Evolutionary conservation across 2,329 filamentous ascomycete species (phyloP).

Genomic region (Aspergillus fumigatiaffinis): DNA sequence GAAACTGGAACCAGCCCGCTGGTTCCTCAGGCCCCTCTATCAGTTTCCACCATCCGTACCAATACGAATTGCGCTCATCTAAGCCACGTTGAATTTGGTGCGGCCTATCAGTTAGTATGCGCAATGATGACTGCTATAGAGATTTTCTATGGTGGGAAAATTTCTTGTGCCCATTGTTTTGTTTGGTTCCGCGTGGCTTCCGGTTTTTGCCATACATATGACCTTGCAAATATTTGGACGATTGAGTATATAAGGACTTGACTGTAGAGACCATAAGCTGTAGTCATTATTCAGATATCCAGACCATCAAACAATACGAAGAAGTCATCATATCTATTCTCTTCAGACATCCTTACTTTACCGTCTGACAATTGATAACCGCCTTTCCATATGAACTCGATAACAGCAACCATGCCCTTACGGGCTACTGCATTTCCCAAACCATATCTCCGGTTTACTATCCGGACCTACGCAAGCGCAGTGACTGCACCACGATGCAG

Average conservation of each 20-base stretch:
- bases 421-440: constrained; percentile 26
- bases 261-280: background rate
- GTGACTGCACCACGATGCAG: constrained; percentile 18
- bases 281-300: background rate
- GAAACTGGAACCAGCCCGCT: background rate
- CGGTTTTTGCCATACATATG: constrained; percentile 16
- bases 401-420: constrained; percentile 24
- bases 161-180: constrained; percentile 1
- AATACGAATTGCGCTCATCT: background rate
- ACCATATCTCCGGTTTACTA: constrained; percentile 19
- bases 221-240: background rate
- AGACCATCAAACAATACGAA: background rate
- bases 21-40: background rate
- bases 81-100: background rate
- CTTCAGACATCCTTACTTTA: background rate
- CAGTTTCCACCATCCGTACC: background rate
- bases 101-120: background rate
- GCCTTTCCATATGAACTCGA: constrained; percentile 24
- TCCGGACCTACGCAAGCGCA: constrained; percentile 23
- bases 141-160: background rate
- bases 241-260: constrained; percentile 4
- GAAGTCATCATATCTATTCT: background rate
- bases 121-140: background rate
- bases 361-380: background rate
- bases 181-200: constrained; percentile 8